phyloP scores from a whole-genome alignment of 352 stramenopile species.

The Phytophthora pistaciae region DNA sequence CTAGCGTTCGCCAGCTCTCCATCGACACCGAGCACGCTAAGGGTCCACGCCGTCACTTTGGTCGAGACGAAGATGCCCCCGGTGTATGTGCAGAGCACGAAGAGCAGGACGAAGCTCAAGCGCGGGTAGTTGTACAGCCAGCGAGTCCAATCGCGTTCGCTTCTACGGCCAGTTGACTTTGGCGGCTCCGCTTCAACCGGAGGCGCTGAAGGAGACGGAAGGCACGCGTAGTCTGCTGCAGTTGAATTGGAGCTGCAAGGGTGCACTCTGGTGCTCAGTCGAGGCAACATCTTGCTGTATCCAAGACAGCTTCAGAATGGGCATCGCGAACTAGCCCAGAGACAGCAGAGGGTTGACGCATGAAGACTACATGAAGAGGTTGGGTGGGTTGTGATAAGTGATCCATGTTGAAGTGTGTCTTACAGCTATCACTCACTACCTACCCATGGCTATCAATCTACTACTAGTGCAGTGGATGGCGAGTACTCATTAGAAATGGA shows the following conservation, averaged over 20 bases:
- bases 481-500: conserved; percentile 84
- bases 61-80: conserved; percentile 58
- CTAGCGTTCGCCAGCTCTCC: conserved; percentile 39
- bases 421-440: conserved; percentile 7
- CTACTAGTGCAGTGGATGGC: neutral
- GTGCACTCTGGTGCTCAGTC: conserved; percentile 33
- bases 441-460: conserved; percentile 12
- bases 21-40: conserved; percentile 38
- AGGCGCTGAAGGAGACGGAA: conserved; percentile 31
- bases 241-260: conserved; percentile 14
- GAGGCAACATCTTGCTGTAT: conserved; percentile 24
- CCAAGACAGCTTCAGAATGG: conserved; percentile 11
- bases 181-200: neutral
- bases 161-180: neutral
- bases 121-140: conserved; percentile 60
- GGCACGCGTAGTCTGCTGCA: conserved; percentile 19
- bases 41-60: conserved; percentile 38
- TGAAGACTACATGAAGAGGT: neutral
- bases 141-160: neutral
- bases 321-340: neutral
- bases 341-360: neutral
- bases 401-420: neutral
- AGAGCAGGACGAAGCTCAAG: conserved; percentile 61
- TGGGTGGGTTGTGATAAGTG: neutral
- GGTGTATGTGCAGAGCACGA: conserved; percentile 47